Conservation (phyloP, 176 grass and related monocot genomes). For the Microstegium vimineum region DNA sequence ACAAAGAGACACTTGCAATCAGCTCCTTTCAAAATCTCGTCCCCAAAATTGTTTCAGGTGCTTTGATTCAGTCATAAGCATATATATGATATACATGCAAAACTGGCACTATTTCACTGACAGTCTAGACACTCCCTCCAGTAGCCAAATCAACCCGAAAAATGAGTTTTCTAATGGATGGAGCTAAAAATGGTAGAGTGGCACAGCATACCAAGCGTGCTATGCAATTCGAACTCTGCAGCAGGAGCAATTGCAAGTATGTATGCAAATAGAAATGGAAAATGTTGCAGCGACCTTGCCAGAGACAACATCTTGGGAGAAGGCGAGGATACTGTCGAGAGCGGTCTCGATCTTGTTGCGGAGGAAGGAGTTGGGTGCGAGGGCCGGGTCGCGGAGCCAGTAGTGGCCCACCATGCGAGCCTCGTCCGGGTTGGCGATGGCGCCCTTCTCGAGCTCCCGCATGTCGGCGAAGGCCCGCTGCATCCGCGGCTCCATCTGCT, state of each 20-base stretch:
- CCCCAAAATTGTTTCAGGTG: neutral
- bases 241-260: neutral
- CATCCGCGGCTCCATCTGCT: constrained; percentile 69
- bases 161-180: neutral
- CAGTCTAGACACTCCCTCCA: neutral
- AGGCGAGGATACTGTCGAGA: constrained; percentile 68
- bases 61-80: neutral
- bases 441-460: constrained; percentile 95
- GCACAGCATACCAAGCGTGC: neutral
- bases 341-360: constrained; percentile 75
- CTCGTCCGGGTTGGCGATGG: constrained; percentile 95
- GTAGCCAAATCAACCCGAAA: neutral
- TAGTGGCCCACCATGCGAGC: constrained; percentile 92
- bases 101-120: neutral
- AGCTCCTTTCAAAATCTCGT: neutral
- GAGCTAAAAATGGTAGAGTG: neutral
- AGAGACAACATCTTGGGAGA: constrained; percentile 73
- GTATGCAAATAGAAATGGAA: neutral
- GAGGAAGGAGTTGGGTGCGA: constrained; percentile 70
- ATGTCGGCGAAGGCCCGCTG: constrained; percentile 71
- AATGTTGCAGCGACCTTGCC: constrained; percentile 50
- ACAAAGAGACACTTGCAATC: neutral
- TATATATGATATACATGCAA: neutral
- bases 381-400: constrained; percentile 77
- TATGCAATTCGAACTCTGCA: neutral